Base-by-base conservation (phyloP, 345 rosid genomes). In the Salix caprea region DNA sequence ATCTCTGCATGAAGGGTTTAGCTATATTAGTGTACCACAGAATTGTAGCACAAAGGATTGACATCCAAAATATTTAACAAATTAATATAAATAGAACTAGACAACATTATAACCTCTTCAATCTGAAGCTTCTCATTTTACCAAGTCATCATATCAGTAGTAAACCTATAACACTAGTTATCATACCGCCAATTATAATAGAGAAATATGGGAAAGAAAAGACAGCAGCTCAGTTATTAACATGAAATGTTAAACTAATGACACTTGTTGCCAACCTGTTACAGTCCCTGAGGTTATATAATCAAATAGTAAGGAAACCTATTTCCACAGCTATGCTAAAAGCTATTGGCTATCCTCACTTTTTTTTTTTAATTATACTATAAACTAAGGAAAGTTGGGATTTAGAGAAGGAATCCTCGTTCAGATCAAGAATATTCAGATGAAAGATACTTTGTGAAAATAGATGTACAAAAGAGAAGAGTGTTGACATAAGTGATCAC, bases 1-100 rank as follows among this genome's bases (percentile, higher is more conserved):
- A 72, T 88, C 98, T 90, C 99, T 96, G 90, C 80, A 75, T 18
- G 11, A 76, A 42, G n/a, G 14, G 42, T 18, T 77, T 68, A 46
- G 8, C 39, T 14, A 72, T 67, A 60, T 77, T 36, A 77, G 74
- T 26, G 58, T 36, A 36, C 19, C 80, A 65, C 62, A 67, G 70
- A 76, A 40, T 19, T 3, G 37, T 30, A 39, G 61, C 32, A 39
- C 23, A 73, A 69, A 72, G 2, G 67, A 66, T 50, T 56, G 65
- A 37, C 16, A 62, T 37, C 66, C 61, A 48, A 15, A 23, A 30
- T 46, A 36, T 28, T 26, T 7, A n/a, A 50, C 15, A 14, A 14
- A 34, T 4, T 18, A 30, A 76, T 69, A 64, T 24, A 21, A n/a
- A 60, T 46, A 10, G 19, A 81, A 60, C 11, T 21, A 16, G 70